Percentiles rank a stretch among this genome's conserved stretches.
Conservation (phyloP, 73 alveolate genomes). For the Paramecium tetraurelia region DNA sequence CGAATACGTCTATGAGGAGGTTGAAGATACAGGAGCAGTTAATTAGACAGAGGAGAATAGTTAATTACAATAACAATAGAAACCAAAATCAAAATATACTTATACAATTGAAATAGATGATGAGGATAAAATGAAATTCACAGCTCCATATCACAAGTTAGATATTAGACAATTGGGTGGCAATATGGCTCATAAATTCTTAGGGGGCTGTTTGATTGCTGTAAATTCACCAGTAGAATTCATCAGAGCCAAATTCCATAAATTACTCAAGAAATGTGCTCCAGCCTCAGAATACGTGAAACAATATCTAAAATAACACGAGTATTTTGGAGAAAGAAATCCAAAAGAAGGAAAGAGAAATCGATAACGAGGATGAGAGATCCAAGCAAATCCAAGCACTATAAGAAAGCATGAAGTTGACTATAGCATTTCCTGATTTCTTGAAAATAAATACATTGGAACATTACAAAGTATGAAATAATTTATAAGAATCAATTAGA, state of each 20-base stretch:
- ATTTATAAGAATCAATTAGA: background rate
- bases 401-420: background rate
- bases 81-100: background rate
- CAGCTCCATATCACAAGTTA: constrained; percentile 35
- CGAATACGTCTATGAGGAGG: background rate
- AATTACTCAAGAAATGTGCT: background rate
- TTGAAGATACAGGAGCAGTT: background rate
- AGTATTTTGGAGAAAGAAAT: constrained; percentile 25
- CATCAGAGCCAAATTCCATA: background rate
- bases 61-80: background rate
- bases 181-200: constrained; percentile 39
- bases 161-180: constrained; percentile 16
- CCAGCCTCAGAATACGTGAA: background rate
- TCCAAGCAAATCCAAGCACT: constrained; percentile 7
- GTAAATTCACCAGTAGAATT: background rate
- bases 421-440: constrained; percentile 9
- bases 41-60: background rate
- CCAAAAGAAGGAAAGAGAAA: constrained; percentile 19
- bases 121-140: constrained; percentile 31
- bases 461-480: background rate
- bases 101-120: background rate
- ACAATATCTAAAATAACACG: constrained; percentile 6
- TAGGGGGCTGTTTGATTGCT: constrained; percentile 41
- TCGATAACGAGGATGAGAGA: constrained; percentile 37
- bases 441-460: constrained; percentile 37